Percentiles rank a stretch among this genome's conserved stretches.
Evolutionary conservation across 169 alveolate genomes (phyloP).

Genomic region (Cystoisospora suis): DNA sequence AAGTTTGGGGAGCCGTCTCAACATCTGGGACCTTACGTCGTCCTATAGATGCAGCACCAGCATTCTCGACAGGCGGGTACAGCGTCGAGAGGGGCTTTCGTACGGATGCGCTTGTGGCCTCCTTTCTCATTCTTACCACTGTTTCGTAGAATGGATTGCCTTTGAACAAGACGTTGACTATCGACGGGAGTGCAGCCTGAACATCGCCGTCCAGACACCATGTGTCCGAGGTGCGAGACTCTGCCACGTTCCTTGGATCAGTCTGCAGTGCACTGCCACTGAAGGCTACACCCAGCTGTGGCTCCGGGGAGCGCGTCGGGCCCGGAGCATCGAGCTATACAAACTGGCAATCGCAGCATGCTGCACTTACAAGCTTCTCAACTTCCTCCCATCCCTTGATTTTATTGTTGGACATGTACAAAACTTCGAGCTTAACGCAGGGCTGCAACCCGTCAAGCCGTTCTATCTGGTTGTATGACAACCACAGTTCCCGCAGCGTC

Average conservation of each 20-base stretch:
- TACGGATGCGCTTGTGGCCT: neutral
- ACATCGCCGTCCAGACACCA: too few species aligned
- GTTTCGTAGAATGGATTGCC: constrained; percentile 74
- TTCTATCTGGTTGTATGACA: constrained; percentile 86
- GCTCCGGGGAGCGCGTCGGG: too few species aligned
- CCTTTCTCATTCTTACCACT: neutral
- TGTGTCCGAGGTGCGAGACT: too few species aligned
- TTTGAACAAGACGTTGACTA: constrained; percentile 63
- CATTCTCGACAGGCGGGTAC: neutral
- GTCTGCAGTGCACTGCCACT: too few species aligned
- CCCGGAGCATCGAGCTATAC: too few species aligned
- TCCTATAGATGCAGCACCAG: neutral
- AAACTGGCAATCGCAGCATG: neutral
- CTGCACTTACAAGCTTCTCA: constrained; percentile 70
- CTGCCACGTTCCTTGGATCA: too few species aligned
- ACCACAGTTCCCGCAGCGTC: constrained; percentile 86
- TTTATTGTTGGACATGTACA: constrained; percentile 86
- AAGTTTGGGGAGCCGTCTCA: constrained; percentile 52
- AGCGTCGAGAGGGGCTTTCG: neutral
- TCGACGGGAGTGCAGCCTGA: constrained; percentile 58
- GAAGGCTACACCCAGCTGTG: too few species aligned
- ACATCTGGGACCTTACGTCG: constrained; percentile 36
- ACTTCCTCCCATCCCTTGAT: constrained; percentile 83
- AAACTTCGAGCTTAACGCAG: constrained; percentile 82
- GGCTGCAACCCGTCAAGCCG: constrained; percentile 88